phyloP scores from a whole-genome alignment of 192 early-diverging fungal genomes.

The Coemansia sp. region DNA sequence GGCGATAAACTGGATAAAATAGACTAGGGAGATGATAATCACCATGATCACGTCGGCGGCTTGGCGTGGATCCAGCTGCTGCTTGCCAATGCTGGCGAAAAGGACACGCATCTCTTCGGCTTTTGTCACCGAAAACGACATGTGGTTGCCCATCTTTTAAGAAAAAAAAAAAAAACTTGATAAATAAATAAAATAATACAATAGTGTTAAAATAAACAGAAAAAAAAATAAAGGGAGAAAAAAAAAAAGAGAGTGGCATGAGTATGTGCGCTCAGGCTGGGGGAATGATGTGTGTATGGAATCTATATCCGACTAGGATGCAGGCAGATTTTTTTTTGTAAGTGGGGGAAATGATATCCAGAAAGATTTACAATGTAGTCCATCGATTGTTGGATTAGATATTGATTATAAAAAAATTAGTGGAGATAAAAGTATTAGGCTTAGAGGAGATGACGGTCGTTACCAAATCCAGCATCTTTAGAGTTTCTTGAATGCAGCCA shows the following conservation, averaged over 20 bases:
- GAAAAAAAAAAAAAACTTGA: neutral
- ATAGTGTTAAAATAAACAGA: neutral
- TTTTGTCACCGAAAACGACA: conserved; percentile 1
- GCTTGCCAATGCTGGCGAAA: neutral
- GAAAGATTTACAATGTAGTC: neutral
- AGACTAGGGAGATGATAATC: neutral
- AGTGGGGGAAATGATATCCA: neutral
- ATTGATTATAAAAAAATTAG: neutral
- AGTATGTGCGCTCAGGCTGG: neutral
- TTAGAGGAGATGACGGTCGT: neutral
- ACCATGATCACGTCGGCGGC: neutral
- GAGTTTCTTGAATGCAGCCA: neutral
- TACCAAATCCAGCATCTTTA: conserved; percentile 1
- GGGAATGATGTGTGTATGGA: neutral
- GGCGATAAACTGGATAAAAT: conserved; percentile 31
- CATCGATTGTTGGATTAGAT: neutral
- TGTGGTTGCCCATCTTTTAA: conserved; percentile 10
- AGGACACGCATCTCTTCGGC: neutral
- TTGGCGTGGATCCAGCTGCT: neutral
- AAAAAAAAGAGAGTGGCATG: neutral
- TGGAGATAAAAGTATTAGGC: neutral
- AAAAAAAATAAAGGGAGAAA: neutral
- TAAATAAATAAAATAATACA: neutral
- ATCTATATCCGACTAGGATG: too few species aligned
- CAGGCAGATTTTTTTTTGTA: too few species aligned